Conservation (phyloP, 306 rosid genomes). For the Lathyrus sativus region DNA sequence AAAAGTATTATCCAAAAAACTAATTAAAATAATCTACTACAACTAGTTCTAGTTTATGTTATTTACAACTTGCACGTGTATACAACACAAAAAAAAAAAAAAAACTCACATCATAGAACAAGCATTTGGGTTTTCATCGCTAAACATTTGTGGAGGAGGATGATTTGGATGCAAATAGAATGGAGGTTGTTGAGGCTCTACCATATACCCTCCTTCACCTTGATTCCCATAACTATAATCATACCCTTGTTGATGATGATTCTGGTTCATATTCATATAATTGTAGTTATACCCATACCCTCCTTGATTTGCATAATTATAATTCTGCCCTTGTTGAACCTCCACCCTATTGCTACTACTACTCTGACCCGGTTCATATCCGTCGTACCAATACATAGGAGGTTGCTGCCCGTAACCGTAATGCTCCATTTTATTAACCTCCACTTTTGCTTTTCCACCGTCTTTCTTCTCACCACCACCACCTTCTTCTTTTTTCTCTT, state of each 20-base stretch:
- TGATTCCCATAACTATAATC: neutral
- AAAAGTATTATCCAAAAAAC: neutral
- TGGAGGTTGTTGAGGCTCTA: conserved; percentile 29
- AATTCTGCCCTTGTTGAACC: neutral
- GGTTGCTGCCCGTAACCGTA: conserved; percentile 51
- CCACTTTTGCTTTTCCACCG: conserved; percentile 37
- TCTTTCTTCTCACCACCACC: conserved; percentile 33
- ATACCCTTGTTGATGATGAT: conserved; percentile 29
- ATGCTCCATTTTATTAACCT: conserved; percentile 64
- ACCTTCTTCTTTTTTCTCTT: conserved; percentile 37
- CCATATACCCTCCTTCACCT: conserved; percentile 48
- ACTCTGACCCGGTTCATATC: conserved; percentile 56
- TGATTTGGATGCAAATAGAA: conserved; percentile 30
- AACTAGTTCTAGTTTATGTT: conserved; percentile 2
- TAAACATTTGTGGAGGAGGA: conserved; percentile 59
- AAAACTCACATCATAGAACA: conserved; percentile 77
- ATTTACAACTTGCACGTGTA: conserved; percentile 36
- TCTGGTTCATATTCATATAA: neutral
- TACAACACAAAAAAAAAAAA: neutral
- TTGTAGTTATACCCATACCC: conserved; percentile 43
- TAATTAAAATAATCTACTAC: neutral
- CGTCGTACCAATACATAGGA: conserved; percentile 50
- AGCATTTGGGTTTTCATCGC: conserved; percentile 92
- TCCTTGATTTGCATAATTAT: neutral
- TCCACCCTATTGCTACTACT: conserved; percentile 29